Conservation (phyloP, 2,329 filamentous ascomycete species). For the Coniella vitis region DNA sequence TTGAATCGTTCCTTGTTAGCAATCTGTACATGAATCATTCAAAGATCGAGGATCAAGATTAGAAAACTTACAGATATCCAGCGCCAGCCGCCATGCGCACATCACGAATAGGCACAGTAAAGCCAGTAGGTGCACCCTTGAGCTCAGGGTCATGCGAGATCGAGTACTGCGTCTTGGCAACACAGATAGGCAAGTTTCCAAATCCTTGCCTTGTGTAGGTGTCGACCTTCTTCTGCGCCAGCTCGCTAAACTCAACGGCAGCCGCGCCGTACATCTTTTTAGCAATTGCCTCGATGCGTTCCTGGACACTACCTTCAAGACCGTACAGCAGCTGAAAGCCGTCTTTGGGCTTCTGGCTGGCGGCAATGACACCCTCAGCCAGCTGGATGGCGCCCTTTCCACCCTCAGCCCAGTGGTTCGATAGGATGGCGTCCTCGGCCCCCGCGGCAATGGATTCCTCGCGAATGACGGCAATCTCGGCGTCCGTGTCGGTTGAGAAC, state of each 20-base stretch:
- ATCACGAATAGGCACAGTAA: constrained; percentile 90
- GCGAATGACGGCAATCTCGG: constrained; percentile 80
- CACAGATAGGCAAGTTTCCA: constrained; percentile 86
- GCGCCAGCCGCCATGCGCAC: constrained; percentile 91
- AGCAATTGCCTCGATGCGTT: constrained; percentile 85
- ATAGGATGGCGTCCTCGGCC: constrained; percentile 85
- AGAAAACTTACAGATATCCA: constrained; percentile 68
- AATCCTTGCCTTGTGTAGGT: constrained; percentile 90
- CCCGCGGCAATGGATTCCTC: constrained; percentile 89
- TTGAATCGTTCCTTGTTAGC: constrained; percentile 26
- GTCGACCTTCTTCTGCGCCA: constrained; percentile 93
- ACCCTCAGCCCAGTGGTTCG: constrained; percentile 96
- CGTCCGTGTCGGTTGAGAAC: constrained; percentile 88
- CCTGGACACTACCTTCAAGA: constrained; percentile 71
- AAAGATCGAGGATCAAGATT: constrained; percentile 7
- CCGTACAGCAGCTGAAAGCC: constrained; percentile 79
- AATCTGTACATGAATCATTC: constrained; percentile 26
- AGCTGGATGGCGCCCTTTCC: constrained; percentile 85
- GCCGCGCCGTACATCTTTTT: constrained; percentile 91
- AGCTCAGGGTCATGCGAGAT: constrained; percentile 86
- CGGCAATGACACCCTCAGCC: constrained; percentile 77
- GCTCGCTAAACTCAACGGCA: constrained; percentile 84
- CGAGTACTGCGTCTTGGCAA: constrained; percentile 98
- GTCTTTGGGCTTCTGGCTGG: constrained; percentile 75
- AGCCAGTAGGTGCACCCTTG: constrained; percentile 91